A percentile compares a stretch with the other conserved stretches of the same genome.
phyloP scores from a whole-genome alignment of 345 rosid species.

The Capsella bursapastoris region DNA sequence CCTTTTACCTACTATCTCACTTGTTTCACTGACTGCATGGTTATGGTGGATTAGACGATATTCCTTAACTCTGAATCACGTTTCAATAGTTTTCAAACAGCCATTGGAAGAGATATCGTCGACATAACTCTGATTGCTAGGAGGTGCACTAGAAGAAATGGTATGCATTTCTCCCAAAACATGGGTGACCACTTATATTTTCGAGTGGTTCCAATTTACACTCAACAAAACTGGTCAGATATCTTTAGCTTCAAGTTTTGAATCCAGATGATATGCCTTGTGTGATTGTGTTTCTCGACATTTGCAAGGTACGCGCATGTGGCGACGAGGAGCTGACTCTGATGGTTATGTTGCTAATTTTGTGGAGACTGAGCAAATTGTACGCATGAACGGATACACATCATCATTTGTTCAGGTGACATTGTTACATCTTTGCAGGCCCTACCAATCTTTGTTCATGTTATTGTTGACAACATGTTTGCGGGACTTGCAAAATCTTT shows the following conservation, averaged over 20 bases:
- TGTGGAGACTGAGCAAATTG: conserved; percentile 92
- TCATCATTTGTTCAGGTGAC: conserved; percentile 68
- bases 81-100: conserved; percentile 86
- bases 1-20: conserved; percentile 50
- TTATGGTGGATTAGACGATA: background rate
- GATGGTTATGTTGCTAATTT: conserved; percentile 99
- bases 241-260: background rate
- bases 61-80: conserved; percentile 65
- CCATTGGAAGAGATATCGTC: conserved; percentile 84
- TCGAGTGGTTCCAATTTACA: background rate
- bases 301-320: conserved; percentile 86
- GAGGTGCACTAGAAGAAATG: conserved; percentile 96
- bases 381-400: conserved; percentile 79
- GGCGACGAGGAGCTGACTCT: conserved; percentile 99
- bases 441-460: conserved; percentile 12
- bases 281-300: conserved; percentile 16
- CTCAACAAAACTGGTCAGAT: background rate
- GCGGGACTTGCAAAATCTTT: background rate
- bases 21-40: conserved; percentile 27
- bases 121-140: conserved; percentile 89
- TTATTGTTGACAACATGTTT: conserved; percentile 53
- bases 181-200: background rate
- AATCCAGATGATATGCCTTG: conserved; percentile 1
- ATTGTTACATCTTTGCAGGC: conserved; percentile 23
- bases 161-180: conserved; percentile 33